Evolutionary conservation across 2,329 filamentous ascomycete genomes (phyloP).

Genomic region (Fusarium sambucinum): DNA sequence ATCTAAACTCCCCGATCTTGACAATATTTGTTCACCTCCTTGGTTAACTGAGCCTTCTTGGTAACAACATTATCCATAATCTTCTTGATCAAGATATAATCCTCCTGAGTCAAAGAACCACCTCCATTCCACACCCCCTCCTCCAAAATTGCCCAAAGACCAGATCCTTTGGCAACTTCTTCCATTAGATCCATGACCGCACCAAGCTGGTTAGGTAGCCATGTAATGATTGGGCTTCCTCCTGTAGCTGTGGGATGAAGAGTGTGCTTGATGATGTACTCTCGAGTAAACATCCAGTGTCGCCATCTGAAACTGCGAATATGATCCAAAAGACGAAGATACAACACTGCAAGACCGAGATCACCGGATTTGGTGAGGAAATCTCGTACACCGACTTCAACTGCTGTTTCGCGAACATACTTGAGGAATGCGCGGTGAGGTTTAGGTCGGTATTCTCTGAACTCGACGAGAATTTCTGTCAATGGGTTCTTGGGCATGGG

Average conservation of each 20-base stretch:
- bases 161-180: constrained; percentile 61
- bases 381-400: constrained; percentile 65
- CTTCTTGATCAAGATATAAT: constrained; percentile 45
- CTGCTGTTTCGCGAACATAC: constrained; percentile 69
- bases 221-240: constrained; percentile 84
- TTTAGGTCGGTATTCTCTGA: constrained; percentile 87
- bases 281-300: constrained; percentile 86
- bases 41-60: constrained; percentile 74
- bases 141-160: constrained; percentile 38
- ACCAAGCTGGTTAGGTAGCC: constrained; percentile 84
- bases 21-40: constrained; percentile 83
- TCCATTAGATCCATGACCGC: constrained; percentile 80
- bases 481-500: constrained; percentile 90
- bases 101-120: constrained; percentile 31
- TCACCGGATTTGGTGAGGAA: constrained; percentile 56
- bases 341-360: constrained; percentile 66
- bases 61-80: constrained; percentile 76
- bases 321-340: constrained; percentile 76
- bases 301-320: constrained; percentile 86
- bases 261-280: constrained; percentile 86
- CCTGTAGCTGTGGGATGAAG: constrained; percentile 82
- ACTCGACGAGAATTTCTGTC: constrained; percentile 88
- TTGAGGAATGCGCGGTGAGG: constrained; percentile 89
- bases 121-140: constrained; percentile 36
- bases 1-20: constrained; percentile 65